Base-by-base conservation (phyloP, 345 rosid species). In the Erucastrum elatum region DNA sequence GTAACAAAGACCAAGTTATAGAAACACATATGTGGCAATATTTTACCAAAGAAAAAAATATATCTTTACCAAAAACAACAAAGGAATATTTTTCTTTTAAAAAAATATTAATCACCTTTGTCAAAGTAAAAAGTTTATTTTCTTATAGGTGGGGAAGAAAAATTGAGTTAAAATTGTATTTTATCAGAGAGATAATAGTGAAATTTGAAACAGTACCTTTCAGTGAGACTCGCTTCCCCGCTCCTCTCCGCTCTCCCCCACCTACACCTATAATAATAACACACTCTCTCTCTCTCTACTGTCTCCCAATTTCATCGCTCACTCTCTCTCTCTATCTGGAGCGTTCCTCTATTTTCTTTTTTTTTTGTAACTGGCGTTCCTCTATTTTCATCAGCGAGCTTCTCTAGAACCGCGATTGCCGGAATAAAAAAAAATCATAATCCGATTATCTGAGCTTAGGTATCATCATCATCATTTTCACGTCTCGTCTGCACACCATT, bases 181-280 rank as follows among this genome's bases (percentile, higher is more conserved):
- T 66, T 10, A 11, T 37, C 0, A 1, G 5, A 2, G 3, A 55
- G 4, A 9, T 31, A 68, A 27, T 3, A 15, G 75, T 30, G 74
- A 77, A 80, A 80, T 88, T 85, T 33, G 63, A 87, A 92, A 90
- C 87, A 82, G 87, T 81, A 59, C 69, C 83, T 83, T 82, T 88
- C 90, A 86, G 87, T 87, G 90, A 75, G 86, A 71, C 86, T 74
- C 86, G 75, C 82, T 60, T 72, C 67, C 70, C 77, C 80, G 83
- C 87, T 80, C 85, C 86, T 68, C 67, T 55, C 75, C 74, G 82
- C 82, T 73, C 82, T 49, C 64, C 9, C 70, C 82, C 56, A 79
- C 78, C 70, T 73, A 34, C 75, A 64, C 77, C 34, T 77, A 67
- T 77, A 60, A 49, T 33, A 29, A 72, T 68, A 77, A 61, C 81